These are phyloP conservation scores for Platanthera guangdongensis DNA, from an alignment of 106 monocot species.

Conservation along the genomic window DNA sequence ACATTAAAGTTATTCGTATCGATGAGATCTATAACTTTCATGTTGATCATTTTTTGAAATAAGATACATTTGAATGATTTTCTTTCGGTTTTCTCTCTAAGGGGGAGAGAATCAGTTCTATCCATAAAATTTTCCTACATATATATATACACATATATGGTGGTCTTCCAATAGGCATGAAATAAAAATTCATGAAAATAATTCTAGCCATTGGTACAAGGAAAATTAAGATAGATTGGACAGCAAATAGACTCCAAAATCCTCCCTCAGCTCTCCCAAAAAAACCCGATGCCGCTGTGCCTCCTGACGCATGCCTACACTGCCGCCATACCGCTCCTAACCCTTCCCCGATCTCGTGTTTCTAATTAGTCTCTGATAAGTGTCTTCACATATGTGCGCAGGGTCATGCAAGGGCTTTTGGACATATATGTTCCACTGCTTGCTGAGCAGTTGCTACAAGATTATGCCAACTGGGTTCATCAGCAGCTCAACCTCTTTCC, in stretches of 20 bases:
- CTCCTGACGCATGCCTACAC: background rate
- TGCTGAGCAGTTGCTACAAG: conserved; percentile 53
- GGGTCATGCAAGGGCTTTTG: conserved; percentile 80
- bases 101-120: too few species aligned
- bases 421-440: conserved; percentile 67
- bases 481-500: conserved; percentile 8
- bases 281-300: background rate
- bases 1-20: too few species aligned
- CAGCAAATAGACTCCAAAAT: background rate
- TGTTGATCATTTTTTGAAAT: too few species aligned
- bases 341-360: too few species aligned
- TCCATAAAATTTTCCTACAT: too few species aligned
- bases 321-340: too few species aligned
- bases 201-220: background rate
- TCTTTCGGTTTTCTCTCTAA: too few species aligned
- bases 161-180: too few species aligned
- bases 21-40: too few species aligned
- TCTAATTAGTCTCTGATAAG: too few species aligned
- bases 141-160: too few species aligned
- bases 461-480: conserved; percentile 52
- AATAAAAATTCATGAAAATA: background rate
- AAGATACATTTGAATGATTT: too few species aligned
- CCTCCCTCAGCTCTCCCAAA: background rate
- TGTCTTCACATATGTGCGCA: conserved; percentile 9
- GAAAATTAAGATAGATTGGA: background rate